phyloP scores from a whole-genome alignment of 495 filamentous ascomycete species.

The Daldinia childiae region DNA sequence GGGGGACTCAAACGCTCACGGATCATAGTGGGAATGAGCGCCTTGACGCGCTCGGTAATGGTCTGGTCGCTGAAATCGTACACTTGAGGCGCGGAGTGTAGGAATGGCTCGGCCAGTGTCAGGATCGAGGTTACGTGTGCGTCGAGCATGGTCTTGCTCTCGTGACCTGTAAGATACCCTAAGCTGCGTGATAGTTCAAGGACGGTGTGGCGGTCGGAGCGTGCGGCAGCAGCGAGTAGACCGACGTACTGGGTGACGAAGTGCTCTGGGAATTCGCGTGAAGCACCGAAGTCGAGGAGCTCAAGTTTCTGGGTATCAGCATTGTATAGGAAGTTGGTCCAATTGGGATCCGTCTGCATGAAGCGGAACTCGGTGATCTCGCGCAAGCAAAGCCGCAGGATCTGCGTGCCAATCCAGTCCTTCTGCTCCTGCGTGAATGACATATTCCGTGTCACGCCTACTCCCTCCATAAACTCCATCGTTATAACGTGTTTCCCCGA shows the following conservation, averaged over 20 bases:
- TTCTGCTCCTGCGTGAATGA: constrained; percentile 78
- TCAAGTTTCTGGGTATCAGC: constrained; percentile 75
- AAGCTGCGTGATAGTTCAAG: constrained; percentile 77
- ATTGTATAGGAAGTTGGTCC: constrained; percentile 99
- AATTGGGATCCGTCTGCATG: constrained; percentile 99
- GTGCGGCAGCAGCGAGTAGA: constrained; percentile 80
- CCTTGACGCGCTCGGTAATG: constrained; percentile 90
- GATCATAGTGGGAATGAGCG: constrained; percentile 90
- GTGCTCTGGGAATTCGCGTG: constrained; percentile 78
- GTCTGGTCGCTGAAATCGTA: constrained; percentile 96
- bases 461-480: constrained; percentile 88
- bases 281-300: constrained; percentile 95
- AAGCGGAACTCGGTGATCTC: constrained; percentile 93
- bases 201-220: constrained; percentile 69
- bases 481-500: constrained; percentile 89
- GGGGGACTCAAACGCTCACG: constrained; percentile 87
- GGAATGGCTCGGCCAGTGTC: constrained; percentile 92
- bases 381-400: constrained; percentile 89
- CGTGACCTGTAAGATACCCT: constrained; percentile 91
- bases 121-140: constrained; percentile 84
- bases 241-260: constrained; percentile 83
- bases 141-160: constrained; percentile 82
- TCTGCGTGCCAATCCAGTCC: constrained; percentile 93
- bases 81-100: constrained; percentile 74
- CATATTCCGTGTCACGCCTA: constrained; percentile 81